Evolutionary conservation across 495 filamentous ascomycete genomes (phyloP).

Genomic region (Penicillium egyptiacum): DNA sequence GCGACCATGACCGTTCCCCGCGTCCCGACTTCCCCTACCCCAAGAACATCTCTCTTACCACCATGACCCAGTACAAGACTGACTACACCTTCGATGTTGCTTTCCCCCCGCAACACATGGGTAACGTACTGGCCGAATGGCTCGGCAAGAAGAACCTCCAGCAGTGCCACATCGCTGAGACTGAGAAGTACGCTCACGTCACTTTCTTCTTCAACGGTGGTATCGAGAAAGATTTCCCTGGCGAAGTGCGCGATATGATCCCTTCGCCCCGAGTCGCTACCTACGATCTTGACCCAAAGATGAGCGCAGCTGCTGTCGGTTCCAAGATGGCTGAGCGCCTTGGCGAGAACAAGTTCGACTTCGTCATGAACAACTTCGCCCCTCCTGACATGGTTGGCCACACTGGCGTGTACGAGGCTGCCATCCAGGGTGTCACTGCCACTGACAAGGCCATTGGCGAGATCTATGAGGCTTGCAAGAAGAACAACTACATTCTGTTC

Average conservation of each 20-base stretch:
- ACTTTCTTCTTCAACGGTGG: slow-evolving; percentile 99
- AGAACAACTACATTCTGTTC: slow-evolving; percentile 87
- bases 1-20: slow-evolving; percentile 86
- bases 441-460: slow-evolving; percentile 92
- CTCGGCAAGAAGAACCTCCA: slow-evolving; percentile 80
- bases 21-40: slow-evolving; percentile 92
- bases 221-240: slow-evolving; percentile 92
- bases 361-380: slow-evolving; percentile 99
- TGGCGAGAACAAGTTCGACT: slow-evolving; percentile 76
- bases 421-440: slow-evolving; percentile 76
- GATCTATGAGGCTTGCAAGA: slow-evolving; percentile 90
- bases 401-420: slow-evolving; percentile 96
- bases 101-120: slow-evolving; percentile 93
- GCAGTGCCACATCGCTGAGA: slow-evolving; percentile 97
- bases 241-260: slow-evolving; percentile 81
- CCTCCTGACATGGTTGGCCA: slow-evolving; percentile 99
- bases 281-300: slow-evolving; percentile 94
- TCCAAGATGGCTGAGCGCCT: slow-evolving; percentile 84
- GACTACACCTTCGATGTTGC: slow-evolving; percentile 92
- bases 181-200: slow-evolving; percentile 98
- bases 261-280: slow-evolving; percentile 79
- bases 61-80: slow-evolving; percentile 98
- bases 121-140: slow-evolving; percentile 94
- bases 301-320: slow-evolving; percentile 87
- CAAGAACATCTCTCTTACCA: slow-evolving; percentile 84